phyloP scores from a whole-genome alignment of 192 early-diverging fungal species.

The Paraglomus brasilianum region DNA sequence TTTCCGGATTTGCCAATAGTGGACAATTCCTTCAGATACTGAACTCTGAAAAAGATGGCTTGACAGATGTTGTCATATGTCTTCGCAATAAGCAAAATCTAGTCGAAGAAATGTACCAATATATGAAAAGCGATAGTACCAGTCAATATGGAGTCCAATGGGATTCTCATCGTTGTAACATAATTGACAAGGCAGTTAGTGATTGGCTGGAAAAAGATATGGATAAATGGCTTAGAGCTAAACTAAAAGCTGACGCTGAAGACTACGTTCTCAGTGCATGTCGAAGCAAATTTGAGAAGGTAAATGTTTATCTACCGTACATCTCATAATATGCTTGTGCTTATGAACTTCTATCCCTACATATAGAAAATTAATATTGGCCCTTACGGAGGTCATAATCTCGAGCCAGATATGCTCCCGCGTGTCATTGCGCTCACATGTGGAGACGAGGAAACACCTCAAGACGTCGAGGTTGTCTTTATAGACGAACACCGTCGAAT shows the following conservation, averaged over 20 bases:
- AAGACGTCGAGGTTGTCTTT: constrained; percentile 60
- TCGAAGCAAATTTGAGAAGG: constrained; percentile 60
- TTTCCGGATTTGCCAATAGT: constrained; percentile 63
- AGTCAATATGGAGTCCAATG: constrained; percentile 68
- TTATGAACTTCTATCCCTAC: neutral
- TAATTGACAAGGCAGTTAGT: constrained; percentile 56
- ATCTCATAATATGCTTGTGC: neutral
- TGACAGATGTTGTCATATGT: constrained; percentile 60
- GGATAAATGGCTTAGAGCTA: constrained; percentile 74
- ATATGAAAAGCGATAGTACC: constrained; percentile 57
- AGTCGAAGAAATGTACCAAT: constrained; percentile 35
- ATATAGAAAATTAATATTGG: constrained; percentile 64
- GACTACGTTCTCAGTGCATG: constrained; percentile 67
- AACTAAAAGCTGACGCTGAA: constrained; percentile 68
- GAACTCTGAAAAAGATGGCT: constrained; percentile 68
- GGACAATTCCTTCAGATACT: constrained; percentile 77
- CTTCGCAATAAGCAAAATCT: constrained; percentile 48
- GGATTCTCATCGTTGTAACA: constrained; percentile 72
- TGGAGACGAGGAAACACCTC: constrained; percentile 64
- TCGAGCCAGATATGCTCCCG: constrained; percentile 51
- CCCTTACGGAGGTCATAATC: constrained; percentile 47
- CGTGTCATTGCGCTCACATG: constrained; percentile 68
- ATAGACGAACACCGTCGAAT: constrained; percentile 77
- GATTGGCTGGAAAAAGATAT: constrained; percentile 72
- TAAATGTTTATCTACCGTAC: neutral